Evolutionary conservation across 2,329 filamentous ascomycete genomes (phyloP).

Genomic region (Aureobasidium sp.): DNA sequence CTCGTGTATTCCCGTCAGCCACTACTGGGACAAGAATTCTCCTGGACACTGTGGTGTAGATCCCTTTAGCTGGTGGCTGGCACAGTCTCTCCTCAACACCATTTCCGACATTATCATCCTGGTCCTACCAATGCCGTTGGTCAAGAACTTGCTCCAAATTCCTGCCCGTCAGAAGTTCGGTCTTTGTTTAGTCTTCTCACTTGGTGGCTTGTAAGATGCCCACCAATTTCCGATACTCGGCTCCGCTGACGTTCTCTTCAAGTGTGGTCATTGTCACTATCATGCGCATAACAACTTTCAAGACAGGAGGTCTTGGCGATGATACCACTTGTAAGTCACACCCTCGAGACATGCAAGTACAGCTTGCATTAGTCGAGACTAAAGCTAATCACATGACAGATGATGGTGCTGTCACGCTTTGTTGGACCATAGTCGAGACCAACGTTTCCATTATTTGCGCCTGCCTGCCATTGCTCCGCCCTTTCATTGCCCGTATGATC

Average conservation of each 20-base stretch:
- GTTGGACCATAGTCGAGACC: slow-evolving; percentile 26
- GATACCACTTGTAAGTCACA: slow-evolving; percentile 20
- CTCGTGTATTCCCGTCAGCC: slow-evolving; percentile 28
- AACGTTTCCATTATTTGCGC: slow-evolving; percentile 26
- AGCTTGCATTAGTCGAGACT: neutral
- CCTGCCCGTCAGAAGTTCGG: slow-evolving; percentile 22
- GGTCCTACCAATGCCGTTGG: slow-evolving; percentile 23
- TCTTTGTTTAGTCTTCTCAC: slow-evolving; percentile 23
- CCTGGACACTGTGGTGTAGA: slow-evolving; percentile 26
- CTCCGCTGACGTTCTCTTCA: slow-evolving; percentile 5
- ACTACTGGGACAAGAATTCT: slow-evolving; percentile 29
- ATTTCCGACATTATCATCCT: slow-evolving; percentile 25
- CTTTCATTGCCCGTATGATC: slow-evolving; percentile 12
- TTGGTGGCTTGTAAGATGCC: slow-evolving; percentile 25
- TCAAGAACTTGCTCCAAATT: slow-evolving; percentile 23
- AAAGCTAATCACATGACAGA: neutral
- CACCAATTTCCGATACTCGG: neutral
- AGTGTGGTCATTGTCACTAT: slow-evolving; percentile 24
- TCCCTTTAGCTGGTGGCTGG: slow-evolving; percentile 21
- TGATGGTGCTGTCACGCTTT: slow-evolving; percentile 16
- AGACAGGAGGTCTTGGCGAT: slow-evolving; percentile 14
- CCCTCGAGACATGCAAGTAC: no score
- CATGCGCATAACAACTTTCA: slow-evolving; percentile 21
- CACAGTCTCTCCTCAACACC: slow-evolving; percentile 21
- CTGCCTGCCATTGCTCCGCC: slow-evolving; percentile 23